Base-by-base conservation (phyloP, 495 filamentous ascomycete genomes). In the Copromyces sp. region DNA sequence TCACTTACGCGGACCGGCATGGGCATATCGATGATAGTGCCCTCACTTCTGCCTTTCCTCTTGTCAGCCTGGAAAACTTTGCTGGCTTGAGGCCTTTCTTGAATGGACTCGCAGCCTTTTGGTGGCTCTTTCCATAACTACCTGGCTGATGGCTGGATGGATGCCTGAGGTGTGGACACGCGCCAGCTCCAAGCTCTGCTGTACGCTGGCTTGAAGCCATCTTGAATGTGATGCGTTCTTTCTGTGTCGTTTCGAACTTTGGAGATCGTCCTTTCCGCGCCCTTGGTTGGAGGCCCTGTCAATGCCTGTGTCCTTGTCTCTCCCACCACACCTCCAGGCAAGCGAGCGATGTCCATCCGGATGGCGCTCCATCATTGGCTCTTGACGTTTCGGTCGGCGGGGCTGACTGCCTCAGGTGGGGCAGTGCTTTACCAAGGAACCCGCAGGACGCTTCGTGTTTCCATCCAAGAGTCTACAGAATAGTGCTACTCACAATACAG, bases 361-460 rank as follows among this genome's bases (percentile, higher is more conserved):
- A 59, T 59, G 47, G 53, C 32, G 24, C 53, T 61, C 53, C 53
- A 61, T 32, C 53, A 61, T 61, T 61, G 53, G 53, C 24, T 32
- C 53, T 61, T 61, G 53, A 20, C 47, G 14, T 3, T 8, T 32
- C 20, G 20, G 24, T 61, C 53, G 24, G 53, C 24, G 53, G 53
- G 53, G 24, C 53, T 61, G 53, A 61, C 24, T 61, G 53, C 53
- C 24, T 61, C 53, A 68, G 24, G 70, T 71, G 70, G 70, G 70
- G 70, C 70, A 39, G 70, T 71, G 70, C 70, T 65, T 14, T 45
- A 44, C 47, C 20, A 24, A 24, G 24, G 24, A 24, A 14, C 45
- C 47, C 47, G 47, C 47, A 29, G 47, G 47, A 59, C 29, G 45
- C 45, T 29, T 59, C 20, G 20, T 14, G 44, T 47, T 47, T 47